Conservation (phyloP, 1,284 basidiomycete species). For the Fomes fomentarius region DNA sequence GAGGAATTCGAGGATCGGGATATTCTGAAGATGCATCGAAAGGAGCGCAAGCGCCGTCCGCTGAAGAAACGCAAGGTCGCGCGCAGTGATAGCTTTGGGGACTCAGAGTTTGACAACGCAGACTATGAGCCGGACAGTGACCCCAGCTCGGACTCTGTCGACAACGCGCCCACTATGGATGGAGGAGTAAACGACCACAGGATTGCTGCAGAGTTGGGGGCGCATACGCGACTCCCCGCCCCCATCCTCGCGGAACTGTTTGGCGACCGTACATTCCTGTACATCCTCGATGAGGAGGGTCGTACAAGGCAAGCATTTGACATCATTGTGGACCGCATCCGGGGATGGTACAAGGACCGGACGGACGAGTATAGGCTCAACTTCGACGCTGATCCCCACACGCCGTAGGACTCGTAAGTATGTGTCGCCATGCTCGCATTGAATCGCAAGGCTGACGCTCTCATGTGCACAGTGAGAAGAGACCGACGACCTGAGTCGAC, state of each 20-base stretch:
- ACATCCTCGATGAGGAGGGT: background rate
- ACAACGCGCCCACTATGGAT: background rate
- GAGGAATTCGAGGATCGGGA: background rate
- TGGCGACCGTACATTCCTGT: background rate
- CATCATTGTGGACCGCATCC: constrained; percentile 1
- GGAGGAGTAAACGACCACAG: background rate
- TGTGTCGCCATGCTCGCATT: too few species aligned
- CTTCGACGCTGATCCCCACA: background rate
- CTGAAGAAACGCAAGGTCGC: too few species aligned
- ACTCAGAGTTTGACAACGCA: too few species aligned
- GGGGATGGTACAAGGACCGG: background rate
- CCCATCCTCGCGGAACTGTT: background rate
- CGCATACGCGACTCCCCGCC: background rate
- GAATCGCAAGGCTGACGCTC: too few species aligned
- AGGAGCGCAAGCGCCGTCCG: too few species aligned
- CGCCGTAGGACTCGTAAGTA: too few species aligned
- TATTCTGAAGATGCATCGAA: too few species aligned
- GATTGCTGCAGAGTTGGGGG: background rate
- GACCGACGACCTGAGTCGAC: too few species aligned
- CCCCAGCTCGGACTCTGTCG: background rate
- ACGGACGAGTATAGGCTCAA: background rate
- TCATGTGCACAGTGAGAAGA: too few species aligned
- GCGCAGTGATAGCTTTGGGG: too few species aligned
- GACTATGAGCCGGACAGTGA: too few species aligned
- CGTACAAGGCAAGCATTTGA: constrained; percentile 2